Percentiles rank a stretch among this genome's conserved stretches.
These are phyloP conservation scores for Lactifluus rugatus DNA, from an alignment of 768 basidiomycete genomes.

Conservation along the genomic window DNA sequence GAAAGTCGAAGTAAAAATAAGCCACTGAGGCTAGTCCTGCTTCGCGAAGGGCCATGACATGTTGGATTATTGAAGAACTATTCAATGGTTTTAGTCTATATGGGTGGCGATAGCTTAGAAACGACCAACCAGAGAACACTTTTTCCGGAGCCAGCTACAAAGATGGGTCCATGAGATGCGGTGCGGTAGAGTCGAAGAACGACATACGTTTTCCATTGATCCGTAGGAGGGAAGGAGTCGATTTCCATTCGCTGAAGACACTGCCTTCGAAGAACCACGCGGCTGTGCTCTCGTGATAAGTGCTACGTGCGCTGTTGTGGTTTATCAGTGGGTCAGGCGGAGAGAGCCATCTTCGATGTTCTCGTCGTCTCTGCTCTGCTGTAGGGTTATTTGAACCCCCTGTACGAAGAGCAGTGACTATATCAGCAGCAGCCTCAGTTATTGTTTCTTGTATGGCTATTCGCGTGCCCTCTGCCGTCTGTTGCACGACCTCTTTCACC, in stretches of 20 bases:
- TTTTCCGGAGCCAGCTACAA: neutral
- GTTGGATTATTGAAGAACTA: neutral
- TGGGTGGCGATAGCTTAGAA: no score
- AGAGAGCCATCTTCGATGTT: neutral
- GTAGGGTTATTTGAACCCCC: neutral
- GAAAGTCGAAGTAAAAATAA: neutral
- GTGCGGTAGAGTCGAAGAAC: neutral
- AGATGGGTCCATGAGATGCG: no score
- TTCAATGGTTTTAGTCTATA: neutral
- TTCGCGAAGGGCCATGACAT: neutral
- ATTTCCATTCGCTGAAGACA: neutral
- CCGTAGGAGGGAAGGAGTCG: neutral
- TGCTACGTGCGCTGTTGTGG: neutral
- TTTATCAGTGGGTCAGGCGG: neutral
- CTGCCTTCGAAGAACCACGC: neutral
- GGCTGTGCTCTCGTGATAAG: neutral
- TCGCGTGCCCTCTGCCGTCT: no score
- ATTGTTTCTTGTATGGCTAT: neutral
- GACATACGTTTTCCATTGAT: neutral
- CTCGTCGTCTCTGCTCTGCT: neutral
- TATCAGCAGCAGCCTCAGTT: neutral
- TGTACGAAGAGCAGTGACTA: neutral
- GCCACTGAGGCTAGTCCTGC: neutral
- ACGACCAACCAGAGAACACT: neutral
- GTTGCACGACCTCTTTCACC: neutral